Evolutionary conservation across 345 rosid species (phyloP), one percentile per base, ranked within the genome.

Genomic region (Angophora floribunda): DNA sequence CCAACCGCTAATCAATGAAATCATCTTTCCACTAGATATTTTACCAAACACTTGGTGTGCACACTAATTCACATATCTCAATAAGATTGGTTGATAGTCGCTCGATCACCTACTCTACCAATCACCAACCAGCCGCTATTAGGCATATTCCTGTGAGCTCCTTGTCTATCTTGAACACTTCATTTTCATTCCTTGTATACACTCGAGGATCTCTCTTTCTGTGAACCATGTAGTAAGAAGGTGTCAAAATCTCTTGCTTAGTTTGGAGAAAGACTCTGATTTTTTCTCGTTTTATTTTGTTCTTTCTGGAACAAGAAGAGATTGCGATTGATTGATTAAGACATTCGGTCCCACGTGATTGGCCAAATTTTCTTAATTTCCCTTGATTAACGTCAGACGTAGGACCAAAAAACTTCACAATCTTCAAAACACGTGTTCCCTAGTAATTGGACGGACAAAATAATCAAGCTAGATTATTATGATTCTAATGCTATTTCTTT

Each of bases 141-240:
- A 55, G 21, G 21, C 61, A 22, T 28, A 55, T 55, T 22, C 21
- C 61, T 2, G 61, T 4, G 28, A 55, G 61, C 61, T 21, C 3
- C 21, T 55, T 55, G 61, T 55, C 28, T 55, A 55, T 55, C 6
- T 55, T 22, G 13, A 55, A 55, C 61, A 55, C 11, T 55, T 22
- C 28, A 22, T 55, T 22, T 55, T 1, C 24, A 36, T 28, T 55
- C 61, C 61, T 55, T 22, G 26, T 22, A 36, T 55, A 0, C 28
- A 55, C 61, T 51, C 4, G 52, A 22, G 28, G 13, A 55, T 9
- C 61, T 55, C 28, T 11, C 41, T 36, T 36, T 36, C 41, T 24
- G 21, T 21, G 26, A 53, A 7, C 24, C 10, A 0, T 7, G 21
- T 0, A 26, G 1, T 61, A 3, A 12, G 67, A 30, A 61, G 36